Evolutionary conservation across 2,329 filamentous ascomycete genomes (phyloP).

Genomic region (Zymoseptoria ardabiliae): DNA sequence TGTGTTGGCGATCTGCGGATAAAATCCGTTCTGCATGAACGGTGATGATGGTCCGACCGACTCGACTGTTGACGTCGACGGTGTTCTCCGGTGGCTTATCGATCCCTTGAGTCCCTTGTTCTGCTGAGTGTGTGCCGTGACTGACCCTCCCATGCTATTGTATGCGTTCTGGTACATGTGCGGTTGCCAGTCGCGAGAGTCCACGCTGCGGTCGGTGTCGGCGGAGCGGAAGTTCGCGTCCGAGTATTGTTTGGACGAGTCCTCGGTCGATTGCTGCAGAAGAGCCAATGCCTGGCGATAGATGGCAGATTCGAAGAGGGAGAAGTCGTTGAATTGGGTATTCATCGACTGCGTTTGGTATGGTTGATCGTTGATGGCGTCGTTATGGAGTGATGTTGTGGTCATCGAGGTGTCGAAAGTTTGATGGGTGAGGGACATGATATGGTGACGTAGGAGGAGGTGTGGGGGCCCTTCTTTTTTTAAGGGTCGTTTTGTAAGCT

Average conservation of each 20-base stretch:
- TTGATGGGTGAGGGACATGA: neutral
- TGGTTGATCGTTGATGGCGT: neutral
- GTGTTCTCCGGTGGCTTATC: conserved; percentile 27
- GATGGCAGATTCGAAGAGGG: conserved; percentile 7
- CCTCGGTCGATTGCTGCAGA: conserved; percentile 6
- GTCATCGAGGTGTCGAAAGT: neutral
- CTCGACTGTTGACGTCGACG: conserved; percentile 35
- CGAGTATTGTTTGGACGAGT: conserved; percentile 3
- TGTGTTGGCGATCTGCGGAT: conserved; percentile 39
- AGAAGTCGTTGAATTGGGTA: conserved; percentile 3
- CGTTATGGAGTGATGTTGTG: neutral
- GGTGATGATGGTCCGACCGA: conserved; percentile 40
- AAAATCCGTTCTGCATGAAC: conserved; percentile 29
- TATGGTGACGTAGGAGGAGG: no score
- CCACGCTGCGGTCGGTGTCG: conserved; percentile 9
- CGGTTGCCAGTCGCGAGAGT: conserved; percentile 12
- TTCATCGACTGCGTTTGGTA: conserved; percentile 3
- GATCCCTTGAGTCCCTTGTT: conserved; percentile 17
- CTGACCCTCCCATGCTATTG: conserved; percentile 22
- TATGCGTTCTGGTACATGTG: conserved; percentile 17
- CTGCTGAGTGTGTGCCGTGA: conserved; percentile 9
- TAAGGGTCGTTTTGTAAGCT: neutral
- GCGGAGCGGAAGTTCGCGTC: conserved; percentile 11
- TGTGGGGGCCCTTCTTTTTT: no score
- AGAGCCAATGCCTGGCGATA: conserved; percentile 13